Evolutionary conservation across 768 basidiomycete species (phyloP).

Genomic region (Boletus rex-veris): DNA sequence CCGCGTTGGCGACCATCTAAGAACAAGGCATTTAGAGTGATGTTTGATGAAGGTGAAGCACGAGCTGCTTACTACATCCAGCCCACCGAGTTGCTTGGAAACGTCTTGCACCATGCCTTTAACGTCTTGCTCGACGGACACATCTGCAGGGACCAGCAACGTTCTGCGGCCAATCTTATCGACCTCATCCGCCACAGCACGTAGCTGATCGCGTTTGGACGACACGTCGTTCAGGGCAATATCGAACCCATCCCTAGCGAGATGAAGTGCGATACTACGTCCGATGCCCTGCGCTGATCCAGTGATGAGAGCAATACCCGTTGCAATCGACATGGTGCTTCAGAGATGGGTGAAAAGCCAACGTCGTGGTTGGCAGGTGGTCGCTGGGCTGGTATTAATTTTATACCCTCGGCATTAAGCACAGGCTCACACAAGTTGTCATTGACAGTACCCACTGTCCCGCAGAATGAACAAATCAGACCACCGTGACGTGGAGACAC

Average conservation of each 20-base stretch:
- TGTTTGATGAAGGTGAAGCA: neutral
- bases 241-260: neutral
- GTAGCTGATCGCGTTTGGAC: neutral
- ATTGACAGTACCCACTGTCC: too few species aligned
- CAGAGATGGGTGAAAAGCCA: neutral
- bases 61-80: slow-evolving; percentile 41
- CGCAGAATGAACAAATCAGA: too few species aligned
- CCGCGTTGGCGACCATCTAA: slow-evolving; percentile 16
- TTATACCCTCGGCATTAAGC: too few species aligned
- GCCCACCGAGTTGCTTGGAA: slow-evolving; percentile 33
- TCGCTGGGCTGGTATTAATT: too few species aligned
- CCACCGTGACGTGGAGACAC: too few species aligned
- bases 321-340: neutral
- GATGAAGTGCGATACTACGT: slow-evolving; percentile 1
- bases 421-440: too few species aligned
- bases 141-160: slow-evolving; percentile 33
- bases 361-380: too few species aligned
- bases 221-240: slow-evolving; percentile 2
- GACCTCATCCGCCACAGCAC: neutral
- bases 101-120: slow-evolving; percentile 35
- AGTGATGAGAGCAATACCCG: neutral
- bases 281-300: slow-evolving; percentile 1
- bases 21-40: neutral
- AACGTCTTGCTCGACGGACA: slow-evolving; percentile 41
- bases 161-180: slow-evolving; percentile 11